Evolutionary conservation across 2,329 filamentous ascomycete species (phyloP).

Genomic region (Cytospora mali): DNA sequence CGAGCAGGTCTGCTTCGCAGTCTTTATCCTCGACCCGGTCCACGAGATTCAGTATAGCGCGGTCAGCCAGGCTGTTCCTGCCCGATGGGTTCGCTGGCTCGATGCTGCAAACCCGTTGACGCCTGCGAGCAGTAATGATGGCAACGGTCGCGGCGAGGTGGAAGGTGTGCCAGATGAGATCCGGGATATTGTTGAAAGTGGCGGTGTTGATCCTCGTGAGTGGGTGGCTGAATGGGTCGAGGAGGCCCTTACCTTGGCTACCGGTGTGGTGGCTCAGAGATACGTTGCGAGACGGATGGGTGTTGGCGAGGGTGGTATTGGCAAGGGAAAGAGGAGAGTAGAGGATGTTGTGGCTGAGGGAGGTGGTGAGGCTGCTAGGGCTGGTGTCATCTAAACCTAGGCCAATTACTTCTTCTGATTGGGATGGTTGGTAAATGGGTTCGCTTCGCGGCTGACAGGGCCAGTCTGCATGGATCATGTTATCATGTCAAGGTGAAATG

Average conservation of each 20-base stretch:
- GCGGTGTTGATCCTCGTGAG: constrained; percentile 85
- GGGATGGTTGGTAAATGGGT: not conserved
- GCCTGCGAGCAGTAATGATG: constrained; percentile 54
- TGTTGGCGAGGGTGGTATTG: constrained; percentile 76
- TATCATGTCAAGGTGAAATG: not conserved
- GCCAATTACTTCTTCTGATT: not conserved
- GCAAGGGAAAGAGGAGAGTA: constrained; percentile 62
- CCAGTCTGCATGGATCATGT: not conserved
- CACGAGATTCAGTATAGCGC: constrained; percentile 87
- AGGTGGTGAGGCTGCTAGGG: constrained; percentile 61
- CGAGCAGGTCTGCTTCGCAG: constrained; percentile 70
- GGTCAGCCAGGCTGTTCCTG: constrained; percentile 80
- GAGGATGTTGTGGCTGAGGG: constrained; percentile 59
- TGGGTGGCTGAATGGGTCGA: constrained; percentile 99
- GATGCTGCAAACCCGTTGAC: constrained; percentile 69
- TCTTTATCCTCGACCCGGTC: constrained; percentile 84
- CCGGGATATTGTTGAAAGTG: constrained; percentile 74
- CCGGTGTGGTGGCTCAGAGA: constrained; percentile 87
- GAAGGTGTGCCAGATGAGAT: constrained; percentile 77
- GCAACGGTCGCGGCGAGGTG: constrained; percentile 38
- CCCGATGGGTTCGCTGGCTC: constrained; percentile 88
- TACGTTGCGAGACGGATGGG: constrained; percentile 97
- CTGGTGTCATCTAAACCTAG: constrained; percentile 52
- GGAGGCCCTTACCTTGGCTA: constrained; percentile 74
- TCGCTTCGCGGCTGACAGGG: constrained; percentile 2